Base-by-base conservation (phyloP, 176 grass and related monocot genomes). In the Oryza meyeriana region DNA sequence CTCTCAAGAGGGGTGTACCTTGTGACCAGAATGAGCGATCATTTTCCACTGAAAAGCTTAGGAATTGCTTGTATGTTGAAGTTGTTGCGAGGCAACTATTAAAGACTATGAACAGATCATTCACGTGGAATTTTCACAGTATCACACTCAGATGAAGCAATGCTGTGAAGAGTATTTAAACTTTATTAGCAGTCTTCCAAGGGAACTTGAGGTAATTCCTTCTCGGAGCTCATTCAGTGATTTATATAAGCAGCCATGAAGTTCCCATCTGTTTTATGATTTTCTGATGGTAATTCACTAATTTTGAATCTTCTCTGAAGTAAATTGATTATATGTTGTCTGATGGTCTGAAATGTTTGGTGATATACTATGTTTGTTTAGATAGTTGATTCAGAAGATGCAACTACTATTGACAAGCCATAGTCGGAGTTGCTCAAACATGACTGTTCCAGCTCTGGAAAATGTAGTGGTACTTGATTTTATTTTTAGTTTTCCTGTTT, bases 31-130 rank as follows among this genome's bases (percentile, higher is more conserved):
- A 80, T 64, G 87, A 91, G 67, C 38, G 72, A 32, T 47, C 64
- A n/a, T 89, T 98, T 86, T 98, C 92, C 22, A 98, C 88, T 64
- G 84, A 93, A 84, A 87, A 78, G 61, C 92, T 98, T 69, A 87
- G 88, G 79, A 88, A 68, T 73, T 90, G 86, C 45, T 90, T 98
- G 92, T 84, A 87, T 36, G 92, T 79, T 44, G 92, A 98, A 83
- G 90, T 92, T 12, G 36, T 98, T 58, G 89, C 6, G 92, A 94
- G 52, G 44, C 64, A 79, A 39, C 86, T 77, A 94, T 98, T 45
- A 91, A 87, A 81, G 95, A 98, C 24, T 98, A 92, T 3, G 92
- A 98, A 78, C 84, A 93, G 84, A 98, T 98, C 32, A 82, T 98
- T 75, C 84, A 89, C 66, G 88, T 87, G 30, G 90, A 98, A 85